Percentiles rank a stretch among this genome's conserved stretches.
Conservation (phyloP, 345 rosid genomes). For the Toxicodendron radicans region DNA sequence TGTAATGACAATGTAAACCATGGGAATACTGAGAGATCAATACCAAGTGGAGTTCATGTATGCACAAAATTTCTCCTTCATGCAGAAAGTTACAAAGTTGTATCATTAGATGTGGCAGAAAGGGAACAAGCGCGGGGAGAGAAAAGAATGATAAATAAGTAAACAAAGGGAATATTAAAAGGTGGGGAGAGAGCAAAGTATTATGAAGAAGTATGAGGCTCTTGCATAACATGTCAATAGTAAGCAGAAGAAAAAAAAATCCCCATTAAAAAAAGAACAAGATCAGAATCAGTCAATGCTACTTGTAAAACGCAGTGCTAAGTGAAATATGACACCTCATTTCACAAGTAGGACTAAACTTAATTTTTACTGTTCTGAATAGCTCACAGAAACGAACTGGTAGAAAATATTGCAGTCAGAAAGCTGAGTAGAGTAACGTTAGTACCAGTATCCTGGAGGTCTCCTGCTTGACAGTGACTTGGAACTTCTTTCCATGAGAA, state of each 20-base stretch:
- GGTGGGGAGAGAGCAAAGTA: not conserved
- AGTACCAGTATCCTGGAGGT: constrained; percentile 83
- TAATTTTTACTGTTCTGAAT: not conserved
- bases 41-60: not conserved
- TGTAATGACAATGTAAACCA: not conserved
- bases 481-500: constrained; percentile 94
- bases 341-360: not conserved
- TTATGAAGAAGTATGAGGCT: not conserved
- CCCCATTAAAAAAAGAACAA: not conserved
- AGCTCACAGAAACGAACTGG: not conserved
- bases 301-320: not conserved
- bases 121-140: not conserved
- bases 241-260: not conserved
- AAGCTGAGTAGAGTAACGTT: not conserved
- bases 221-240: not conserved
- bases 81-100: not conserved
- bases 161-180: not conserved
- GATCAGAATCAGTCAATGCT: not conserved
- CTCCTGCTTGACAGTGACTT: constrained; percentile 81
- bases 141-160: not conserved
- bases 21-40: not conserved
- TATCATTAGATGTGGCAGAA: not conserved
- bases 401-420: not conserved
- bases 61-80: not conserved
- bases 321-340: not conserved